Percentiles rank a stretch among this genome's conserved stretches.
phyloP scores from a whole-genome alignment of 2,329 filamentous ascomycete species.

The Xylariaceae sp. region DNA sequence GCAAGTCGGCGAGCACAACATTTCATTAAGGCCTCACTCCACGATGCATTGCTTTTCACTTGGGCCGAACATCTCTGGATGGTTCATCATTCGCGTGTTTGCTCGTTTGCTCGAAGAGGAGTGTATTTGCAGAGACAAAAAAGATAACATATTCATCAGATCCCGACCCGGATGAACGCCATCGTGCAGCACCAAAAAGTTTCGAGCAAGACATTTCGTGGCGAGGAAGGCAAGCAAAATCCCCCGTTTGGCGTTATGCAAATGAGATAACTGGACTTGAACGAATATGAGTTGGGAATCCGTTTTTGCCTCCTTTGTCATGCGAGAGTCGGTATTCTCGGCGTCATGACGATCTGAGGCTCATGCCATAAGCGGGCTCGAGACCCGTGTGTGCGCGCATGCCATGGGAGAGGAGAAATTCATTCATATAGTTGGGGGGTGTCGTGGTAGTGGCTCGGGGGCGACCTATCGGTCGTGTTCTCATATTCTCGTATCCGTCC shows the following conservation, averaged over 20 bases:
- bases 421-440: background rate
- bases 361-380: background rate
- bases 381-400: background rate
- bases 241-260: background rate
- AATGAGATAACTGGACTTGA: background rate
- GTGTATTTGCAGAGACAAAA: background rate
- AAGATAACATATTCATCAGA: background rate
- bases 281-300: slow-evolving; percentile 14
- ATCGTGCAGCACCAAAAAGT: background rate
- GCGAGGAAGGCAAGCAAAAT: background rate
- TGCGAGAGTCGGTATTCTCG: slow-evolving; percentile 1
- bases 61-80: too few relatives aligned
- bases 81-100: background rate
- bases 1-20: background rate
- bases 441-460: background rate
- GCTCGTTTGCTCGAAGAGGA: background rate
- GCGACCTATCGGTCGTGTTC: slow-evolving; percentile 9
- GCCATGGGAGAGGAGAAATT: slow-evolving; percentile 1
- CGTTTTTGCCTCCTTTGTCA: slow-evolving; percentile 5
- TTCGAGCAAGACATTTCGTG: background rate
- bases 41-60: background rate
- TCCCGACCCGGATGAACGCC: background rate
- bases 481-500: slow-evolving; percentile 15
- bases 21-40: background rate
- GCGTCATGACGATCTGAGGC: background rate